Base-by-base conservation (phyloP, 1,284 basidiomycete genomes). In the Rhodotorula glutinis region DNA sequence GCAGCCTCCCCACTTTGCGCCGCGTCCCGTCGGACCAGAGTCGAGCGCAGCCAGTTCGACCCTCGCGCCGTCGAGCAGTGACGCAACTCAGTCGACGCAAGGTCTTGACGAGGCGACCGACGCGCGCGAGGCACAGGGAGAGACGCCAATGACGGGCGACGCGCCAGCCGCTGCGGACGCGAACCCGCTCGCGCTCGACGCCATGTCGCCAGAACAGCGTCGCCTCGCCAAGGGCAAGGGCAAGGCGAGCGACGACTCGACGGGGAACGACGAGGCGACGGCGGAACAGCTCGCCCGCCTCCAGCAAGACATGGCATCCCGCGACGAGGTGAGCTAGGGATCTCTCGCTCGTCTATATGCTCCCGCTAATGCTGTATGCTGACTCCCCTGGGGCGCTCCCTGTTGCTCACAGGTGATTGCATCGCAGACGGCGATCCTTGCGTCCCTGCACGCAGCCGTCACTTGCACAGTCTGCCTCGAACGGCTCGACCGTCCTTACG, bases 391-490 rank as follows among this genome's bases (percentile, higher is more conserved):
- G n/a, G n/a, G n/a, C n/a, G n/a, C n/a, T n/a, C n/a, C n/a, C n/a
- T n/a, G n/a, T n/a, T n/a, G n/a, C n/a, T n/a, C n/a, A n/a, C 52
- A 73, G 71, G 46, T 67, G 30, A 44, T 73, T 38, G 49, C 58
- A 2, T 30, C 55, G 3, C 71, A 70, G 41, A 53, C 53, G 11
- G 43, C 66, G 13, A 54, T 69, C 23, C 56, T 73, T 38, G 41
- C 63, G 1, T 62, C 61, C 21, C 30, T 73, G 2, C 69, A 65
- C 29, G 29, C 60, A 10, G 44, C 66, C 21, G 44, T 71, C 13
- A 59, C 63, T 19, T 73, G 71, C 60, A 57, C 23, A 25, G 65
- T 73, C 57, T 73, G 71, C 54, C 64, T 71, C 49, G 71, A 73
- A 40, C 55, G 60, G 19, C 69, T 73, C 59, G 69, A 70, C 40